These are phyloP conservation scores for Astrothelium macrocarpum DNA, from an alignment of 495 filamentous ascomycete genomes.

Conservation along the genomic window DNA sequence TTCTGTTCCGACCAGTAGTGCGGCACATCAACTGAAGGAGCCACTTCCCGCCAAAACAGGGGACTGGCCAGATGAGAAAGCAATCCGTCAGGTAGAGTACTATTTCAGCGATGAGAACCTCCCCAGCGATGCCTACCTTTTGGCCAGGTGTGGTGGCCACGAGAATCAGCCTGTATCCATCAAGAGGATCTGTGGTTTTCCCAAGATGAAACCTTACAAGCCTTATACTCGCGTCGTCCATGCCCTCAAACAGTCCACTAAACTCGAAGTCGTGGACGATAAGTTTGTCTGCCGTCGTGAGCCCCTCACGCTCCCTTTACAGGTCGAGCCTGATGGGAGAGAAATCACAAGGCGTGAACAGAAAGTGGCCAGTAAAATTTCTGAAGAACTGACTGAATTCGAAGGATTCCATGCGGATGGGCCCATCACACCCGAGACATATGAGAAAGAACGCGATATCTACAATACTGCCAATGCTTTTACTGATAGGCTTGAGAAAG, in stretches of 20 bases:
- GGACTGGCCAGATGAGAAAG: not conserved
- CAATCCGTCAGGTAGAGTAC: slow-evolving; percentile 30
- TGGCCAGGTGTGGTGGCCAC: slow-evolving; percentile 22
- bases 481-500: slow-evolving; percentile 62
- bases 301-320: slow-evolving; percentile 7
- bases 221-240: slow-evolving; percentile 19
- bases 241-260: slow-evolving; percentile 23
- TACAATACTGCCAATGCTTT: slow-evolving; percentile 25
- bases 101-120: slow-evolving; percentile 39
- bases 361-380: too few relatives aligned
- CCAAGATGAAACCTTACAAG: slow-evolving; percentile 30
- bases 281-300: slow-evolving; percentile 22
- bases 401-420: slow-evolving; percentile 66
- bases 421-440: slow-evolving; percentile 61
- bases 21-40: too few relatives aligned
- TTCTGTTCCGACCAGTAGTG: too few relatives aligned
- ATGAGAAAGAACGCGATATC: slow-evolving; percentile 44
- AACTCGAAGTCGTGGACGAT: slow-evolving; percentile 27
- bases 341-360: too few relatives aligned
- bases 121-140: slow-evolving; percentile 25
- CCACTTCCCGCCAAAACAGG: not conserved
- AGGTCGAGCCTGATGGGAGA: slow-evolving; percentile 8
- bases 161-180: slow-evolving; percentile 30
- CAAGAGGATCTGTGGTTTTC: slow-evolving; percentile 27
- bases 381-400: slow-evolving; percentile 35